Evolutionary conservation across 495 filamentous ascomycete genomes (phyloP), one percentile per base, ranked within the genome.

Genomic region (Ramalina intermedia): DNA sequence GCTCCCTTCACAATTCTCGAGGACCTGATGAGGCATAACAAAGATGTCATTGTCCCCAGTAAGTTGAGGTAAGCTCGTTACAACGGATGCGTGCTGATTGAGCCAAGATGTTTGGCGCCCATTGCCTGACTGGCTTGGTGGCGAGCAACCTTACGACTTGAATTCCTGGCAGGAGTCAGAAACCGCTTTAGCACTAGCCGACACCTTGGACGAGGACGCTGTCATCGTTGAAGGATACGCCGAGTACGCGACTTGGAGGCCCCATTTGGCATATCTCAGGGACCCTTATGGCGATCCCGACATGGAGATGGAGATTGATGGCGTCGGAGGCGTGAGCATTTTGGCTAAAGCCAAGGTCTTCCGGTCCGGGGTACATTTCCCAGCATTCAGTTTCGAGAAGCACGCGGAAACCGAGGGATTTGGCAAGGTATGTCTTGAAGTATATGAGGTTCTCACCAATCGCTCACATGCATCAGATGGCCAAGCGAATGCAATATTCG

Each of bases 121-220:
- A 9, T 76, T 99, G 48, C 93, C 93, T 9, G 93, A 99, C 64
- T 99, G 93, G 93, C 84, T 99, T 36, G 93, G 93, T 26, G 93
- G 93, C 59, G 93, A 99, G 61, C 93, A 99, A 61, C 93, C 93
- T 0, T 99, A 99, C 59, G 93, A 99, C 68, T 67, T 99, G 61
- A 99, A 99, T 58, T 96, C 89, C 1, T 99, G 93, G 93, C 93
- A 96, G 64, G 93, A 99, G 64, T 96, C 93, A 0, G 93, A 99
- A 54, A 96, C 93, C 0, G 93, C 93, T 0, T 69, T 99, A 41
- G 85, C 85, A 4, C 76, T 99, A 21, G 93, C 93, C 13, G 90
- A 96, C 49, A 94, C 85, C 1, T 73, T 99, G 17, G 93, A 99
- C 50, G 93, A 99, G 63, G 93, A 99, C 65, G 93, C 93, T 0